Evolutionary conservation across 2,329 filamentous ascomycete genomes (phyloP).

Genomic region (Paecilomyces niveus): DNA sequence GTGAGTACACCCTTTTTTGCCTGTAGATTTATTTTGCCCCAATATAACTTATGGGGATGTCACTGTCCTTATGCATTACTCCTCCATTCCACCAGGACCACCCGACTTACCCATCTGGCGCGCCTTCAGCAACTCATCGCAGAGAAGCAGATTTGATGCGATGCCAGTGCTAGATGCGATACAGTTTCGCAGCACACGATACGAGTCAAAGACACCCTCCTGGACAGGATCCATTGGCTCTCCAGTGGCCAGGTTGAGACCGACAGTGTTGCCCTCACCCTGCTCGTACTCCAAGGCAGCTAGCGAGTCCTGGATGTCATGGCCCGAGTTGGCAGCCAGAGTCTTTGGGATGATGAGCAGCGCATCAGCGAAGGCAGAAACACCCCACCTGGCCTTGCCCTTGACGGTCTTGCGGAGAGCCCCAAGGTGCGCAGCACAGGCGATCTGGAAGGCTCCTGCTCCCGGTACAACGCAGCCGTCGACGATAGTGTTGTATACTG

Average conservation of each 20-base stretch:
- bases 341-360: conserved; percentile 96
- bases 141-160: conserved; percentile 87
- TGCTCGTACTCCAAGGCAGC: conserved; percentile 81
- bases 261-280: conserved; percentile 74
- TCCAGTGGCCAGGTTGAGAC: conserved; percentile 77
- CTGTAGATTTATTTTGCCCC: background rate
- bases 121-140: conserved; percentile 95
- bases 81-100: conserved; percentile 36
- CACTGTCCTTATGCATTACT: conserved; percentile 19
- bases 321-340: conserved; percentile 87
- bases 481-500: conserved; percentile 99
- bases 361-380: conserved; percentile 90
- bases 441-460: conserved; percentile 91
- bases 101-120: conserved; percentile 70
- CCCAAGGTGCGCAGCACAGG: conserved; percentile 81
- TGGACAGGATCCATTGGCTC: conserved; percentile 92
- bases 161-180: conserved; percentile 92
- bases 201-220: conserved; percentile 91
- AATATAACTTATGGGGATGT: background rate
- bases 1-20: background rate
- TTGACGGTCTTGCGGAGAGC: conserved; percentile 84
- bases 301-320: conserved; percentile 92
- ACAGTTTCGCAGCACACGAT: conserved; percentile 87
- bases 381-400: conserved; percentile 95
- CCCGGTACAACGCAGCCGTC: conserved; percentile 92